phyloP scores from a whole-genome alignment of 352 stramenopile species.

The Phytophthora pinifolia region DNA sequence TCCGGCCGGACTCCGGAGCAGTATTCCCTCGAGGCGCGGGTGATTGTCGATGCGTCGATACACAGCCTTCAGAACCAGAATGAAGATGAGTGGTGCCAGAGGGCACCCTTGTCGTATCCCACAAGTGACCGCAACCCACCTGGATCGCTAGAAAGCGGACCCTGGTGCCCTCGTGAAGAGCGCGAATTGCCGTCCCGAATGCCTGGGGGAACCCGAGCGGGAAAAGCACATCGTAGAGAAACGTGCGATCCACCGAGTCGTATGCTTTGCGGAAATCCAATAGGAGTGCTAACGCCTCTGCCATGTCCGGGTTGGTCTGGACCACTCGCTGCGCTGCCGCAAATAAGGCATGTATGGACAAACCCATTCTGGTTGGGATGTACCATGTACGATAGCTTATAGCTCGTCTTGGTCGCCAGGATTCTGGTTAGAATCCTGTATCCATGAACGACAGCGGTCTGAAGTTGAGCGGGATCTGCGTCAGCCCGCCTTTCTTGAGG shows the following conservation, averaged over 20 bases:
- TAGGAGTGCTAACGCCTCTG: background rate
- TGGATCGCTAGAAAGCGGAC: background rate
- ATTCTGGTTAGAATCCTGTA: background rate
- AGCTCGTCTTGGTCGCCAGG: background rate
- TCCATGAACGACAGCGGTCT: background rate
- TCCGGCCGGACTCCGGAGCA: no score
- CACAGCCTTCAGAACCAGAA: background rate
- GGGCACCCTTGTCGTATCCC: slow-evolving; percentile 4
- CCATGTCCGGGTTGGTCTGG: background rate
- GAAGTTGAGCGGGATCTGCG: background rate
- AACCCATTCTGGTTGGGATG: background rate
- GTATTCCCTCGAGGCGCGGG: background rate
- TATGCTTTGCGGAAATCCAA: slow-evolving; percentile 1
- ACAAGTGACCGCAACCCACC: background rate
- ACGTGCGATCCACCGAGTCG: background rate
- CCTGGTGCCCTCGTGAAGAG: background rate
- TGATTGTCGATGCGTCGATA: background rate
- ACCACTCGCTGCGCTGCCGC: no score
- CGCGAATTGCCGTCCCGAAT: no score
- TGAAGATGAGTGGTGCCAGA: slow-evolving; percentile 1
- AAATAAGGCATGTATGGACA: no score
- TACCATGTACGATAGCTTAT: background rate
- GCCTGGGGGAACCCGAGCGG: no score
- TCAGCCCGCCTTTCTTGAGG: background rate
- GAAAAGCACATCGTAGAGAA: background rate